phyloP scores from a whole-genome alignment of 2,329 filamentous ascomycete genomes.

The Zymoseptoria brevis region DNA sequence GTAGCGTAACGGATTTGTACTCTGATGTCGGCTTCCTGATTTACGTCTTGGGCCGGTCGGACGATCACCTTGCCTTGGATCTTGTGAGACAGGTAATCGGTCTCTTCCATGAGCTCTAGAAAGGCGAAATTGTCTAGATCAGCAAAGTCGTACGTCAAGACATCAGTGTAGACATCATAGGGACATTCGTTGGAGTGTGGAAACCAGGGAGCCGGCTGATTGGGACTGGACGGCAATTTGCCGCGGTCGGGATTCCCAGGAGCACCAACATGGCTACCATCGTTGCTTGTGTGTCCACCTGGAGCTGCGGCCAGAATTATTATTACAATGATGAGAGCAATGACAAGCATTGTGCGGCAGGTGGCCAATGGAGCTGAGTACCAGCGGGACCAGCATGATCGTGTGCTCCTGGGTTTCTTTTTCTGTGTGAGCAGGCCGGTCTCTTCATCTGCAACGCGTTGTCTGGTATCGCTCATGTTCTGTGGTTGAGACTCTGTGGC shows the following conservation, averaged over 20 bases:
- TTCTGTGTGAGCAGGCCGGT: conserved; percentile 7
- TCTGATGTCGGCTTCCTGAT: conserved; percentile 31
- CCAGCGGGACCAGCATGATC: conserved; percentile 2
- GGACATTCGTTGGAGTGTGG: conserved; percentile 7
- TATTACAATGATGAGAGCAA: conserved; percentile 2
- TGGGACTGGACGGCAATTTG: neutral
- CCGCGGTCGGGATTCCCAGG: neutral
- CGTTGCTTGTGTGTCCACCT: neutral
- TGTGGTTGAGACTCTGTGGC: conserved; percentile 2
- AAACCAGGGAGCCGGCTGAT: conserved; percentile 1
- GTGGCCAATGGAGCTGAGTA: conserved; percentile 3
- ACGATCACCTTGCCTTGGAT: conserved; percentile 35
- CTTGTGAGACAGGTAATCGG: conserved; percentile 12
- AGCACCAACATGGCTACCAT: neutral
- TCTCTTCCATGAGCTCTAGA: conserved; percentile 21
- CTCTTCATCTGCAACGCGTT: conserved; percentile 8
- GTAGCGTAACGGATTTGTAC: conserved; percentile 32
- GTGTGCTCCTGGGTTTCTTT: neutral
- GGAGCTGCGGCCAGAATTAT: conserved; percentile 1
- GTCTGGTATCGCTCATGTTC: conserved; percentile 14
- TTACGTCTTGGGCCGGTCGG: conserved; percentile 23
- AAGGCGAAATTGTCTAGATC: conserved; percentile 19
- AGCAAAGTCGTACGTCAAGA: conserved; percentile 9
- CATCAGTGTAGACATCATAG: conserved; percentile 10
- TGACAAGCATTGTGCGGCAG: conserved; percentile 10